Evolutionary conservation across 2,329 filamentous ascomycete species (phyloP).

Genomic region (Trichoderma aggressivum): DNA sequence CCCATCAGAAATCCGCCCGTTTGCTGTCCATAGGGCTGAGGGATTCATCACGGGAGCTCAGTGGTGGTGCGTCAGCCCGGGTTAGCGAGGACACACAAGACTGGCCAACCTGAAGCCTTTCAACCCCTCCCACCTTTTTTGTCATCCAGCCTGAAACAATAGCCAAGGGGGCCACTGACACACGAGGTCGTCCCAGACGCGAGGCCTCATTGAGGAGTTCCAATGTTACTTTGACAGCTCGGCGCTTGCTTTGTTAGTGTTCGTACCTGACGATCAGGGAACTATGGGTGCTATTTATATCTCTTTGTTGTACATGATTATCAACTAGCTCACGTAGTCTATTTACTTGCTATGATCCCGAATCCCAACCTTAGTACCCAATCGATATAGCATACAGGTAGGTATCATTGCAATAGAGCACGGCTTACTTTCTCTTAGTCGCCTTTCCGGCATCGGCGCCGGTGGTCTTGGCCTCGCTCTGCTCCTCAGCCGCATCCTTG

Average conservation of each 20-base stretch:
- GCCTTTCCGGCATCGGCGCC: conserved; percentile 48
- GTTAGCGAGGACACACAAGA: neutral
- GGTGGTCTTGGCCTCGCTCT: conserved; percentile 43
- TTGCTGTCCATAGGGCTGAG: conserved; percentile 7
- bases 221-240: neutral
- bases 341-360: neutral
- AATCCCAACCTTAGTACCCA: neutral
- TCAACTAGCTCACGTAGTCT: neutral
- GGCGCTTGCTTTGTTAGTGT: neutral
- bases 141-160: neutral
- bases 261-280: neutral
- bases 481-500: conserved; percentile 36
- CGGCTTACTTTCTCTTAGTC: conserved; percentile 38
- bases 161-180: neutral
- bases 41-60: neutral
- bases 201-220: neutral
- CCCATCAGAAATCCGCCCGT: neutral
- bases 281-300: neutral
- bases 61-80: neutral
- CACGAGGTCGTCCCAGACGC: neutral
- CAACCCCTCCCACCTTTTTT: neutral
- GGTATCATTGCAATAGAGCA: conserved; percentile 20
- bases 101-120: conserved; percentile 4
- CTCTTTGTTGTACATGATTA: neutral
- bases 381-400: conserved; percentile 14